Evolutionary conservation across 208 protist genomes (phyloP).

Genomic region (Borovskyia barvae): DNA sequence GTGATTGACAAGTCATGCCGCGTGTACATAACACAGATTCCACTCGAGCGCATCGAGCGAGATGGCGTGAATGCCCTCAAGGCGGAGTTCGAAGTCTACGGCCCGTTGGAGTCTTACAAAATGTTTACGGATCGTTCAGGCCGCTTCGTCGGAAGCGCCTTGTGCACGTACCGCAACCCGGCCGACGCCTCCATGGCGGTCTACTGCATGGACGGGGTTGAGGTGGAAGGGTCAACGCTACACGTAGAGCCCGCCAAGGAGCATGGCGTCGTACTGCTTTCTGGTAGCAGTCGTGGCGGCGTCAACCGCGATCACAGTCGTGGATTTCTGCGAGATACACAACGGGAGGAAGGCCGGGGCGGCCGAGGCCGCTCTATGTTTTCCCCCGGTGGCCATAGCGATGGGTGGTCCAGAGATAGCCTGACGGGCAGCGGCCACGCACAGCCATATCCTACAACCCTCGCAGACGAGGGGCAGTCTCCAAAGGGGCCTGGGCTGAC

Average conservation of each 20-base stretch:
- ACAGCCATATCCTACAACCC: not conserved
- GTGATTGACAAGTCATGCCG: conserved; percentile 86
- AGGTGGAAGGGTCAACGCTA: conserved; percentile 60
- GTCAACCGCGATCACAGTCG: conserved; percentile 15
- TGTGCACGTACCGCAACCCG: conserved; percentile 88
- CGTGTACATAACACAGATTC: conserved; percentile 88
- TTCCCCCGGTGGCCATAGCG: not conserved
- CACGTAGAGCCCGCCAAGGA: conserved; percentile 69
- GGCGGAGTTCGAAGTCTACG: conserved; percentile 81
- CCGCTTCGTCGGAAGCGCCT: conserved; percentile 76
- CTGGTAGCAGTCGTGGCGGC: conserved; percentile 13
- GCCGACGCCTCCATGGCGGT: conserved; percentile 79
- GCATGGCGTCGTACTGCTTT: conserved; percentile 82
- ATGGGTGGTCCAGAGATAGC: not conserved
- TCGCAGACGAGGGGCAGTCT: not conserved
- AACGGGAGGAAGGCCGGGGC: conserved; percentile 11
- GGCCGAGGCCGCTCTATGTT: conserved; percentile 2
- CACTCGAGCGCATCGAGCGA: conserved; percentile 76
- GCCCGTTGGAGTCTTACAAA: conserved; percentile 82
- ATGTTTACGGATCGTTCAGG: conserved; percentile 87
- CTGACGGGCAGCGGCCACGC: too few species aligned
- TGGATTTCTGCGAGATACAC: conserved; percentile 30
- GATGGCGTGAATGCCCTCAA: conserved; percentile 71
- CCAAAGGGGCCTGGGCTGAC: not conserved
- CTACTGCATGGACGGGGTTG: conserved; percentile 68